Evolutionary conservation across 2,329 filamentous ascomycete species (phyloP), one percentile per base, ranked within the genome.

Genomic region (Botrytis sinoallii): DNA sequence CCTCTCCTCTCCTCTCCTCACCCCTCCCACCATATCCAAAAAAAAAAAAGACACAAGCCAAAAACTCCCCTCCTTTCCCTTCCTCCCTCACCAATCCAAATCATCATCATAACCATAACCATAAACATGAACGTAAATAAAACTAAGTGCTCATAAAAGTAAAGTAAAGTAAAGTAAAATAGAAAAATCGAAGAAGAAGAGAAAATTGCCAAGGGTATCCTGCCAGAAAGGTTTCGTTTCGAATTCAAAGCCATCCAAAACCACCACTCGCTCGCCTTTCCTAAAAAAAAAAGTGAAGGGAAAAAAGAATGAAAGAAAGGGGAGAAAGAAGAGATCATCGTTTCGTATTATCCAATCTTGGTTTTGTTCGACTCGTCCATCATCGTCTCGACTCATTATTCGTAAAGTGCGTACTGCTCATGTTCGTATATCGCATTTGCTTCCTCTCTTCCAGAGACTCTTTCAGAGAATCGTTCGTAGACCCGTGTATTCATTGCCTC

Each of bases 301-400:
- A 25, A 32, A 10, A 16, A 46, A 65, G 29, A 65, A 65, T 20
- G 7, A 42, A 42, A 35, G 2, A 20, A 12, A 16, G 4, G 4
- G 35, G 38, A 67, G 25, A 40, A 38, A 63, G 38, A 40, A 40
- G 38, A 64, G 40, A 32, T 64, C 7, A 64, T 64, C 38, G 25
- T n/a, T 64, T 66, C 20, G 35, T 68, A 40, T 57, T 48, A 35
- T 42, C n/a, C 35, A 35, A 59, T 57, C 66, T 69, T 38, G n/a
- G 6, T n/a, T 42, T 18, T n/a, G 16, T 16, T 55, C 46, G 16
- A 20, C 18, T 40, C 65, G 25, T 55, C 46, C n/a, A 29, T 55
- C 64, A n/a, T 67, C 64, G 25, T 55, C 66, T 57, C 38, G 55
- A 68, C 35, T 57, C 66, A 57, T 69, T 57, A 69, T 25, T 69